Base-by-base conservation (phyloP, 140 eudicot genomes). In the Ambrosia hybrid region DNA sequence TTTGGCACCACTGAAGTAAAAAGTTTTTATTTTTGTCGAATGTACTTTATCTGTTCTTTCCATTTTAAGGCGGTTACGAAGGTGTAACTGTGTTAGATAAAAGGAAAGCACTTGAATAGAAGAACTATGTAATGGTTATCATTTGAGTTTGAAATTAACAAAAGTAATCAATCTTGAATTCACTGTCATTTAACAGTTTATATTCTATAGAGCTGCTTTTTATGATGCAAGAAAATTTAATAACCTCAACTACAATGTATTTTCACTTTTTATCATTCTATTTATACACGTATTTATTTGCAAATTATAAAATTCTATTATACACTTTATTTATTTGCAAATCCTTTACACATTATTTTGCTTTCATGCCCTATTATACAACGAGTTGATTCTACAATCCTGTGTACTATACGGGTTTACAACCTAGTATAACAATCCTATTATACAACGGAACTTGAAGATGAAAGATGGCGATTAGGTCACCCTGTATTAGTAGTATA, bases 1-100 rank as follows among this genome's bases (percentile, higher is more conserved):
- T 37, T 56, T 68, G 34, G 83, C 82, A 60, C 68, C 80, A 64
- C 52, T 51, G 61, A 41, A 79, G 59, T 73, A 72, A 16, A 70
- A 46, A 16, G 53, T 43, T 0, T 17, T 57, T 17, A 3, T n/a
- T 67, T 61, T 9, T 41, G 15, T 56, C 71, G 65, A 8, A 68
- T 68, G 53, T 71, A 75, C 51, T 55, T 61, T 9, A 48, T 48
- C 67, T 15, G 46, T 34, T 76, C 17, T 41, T 65, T 65, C 67
- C 8, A 5, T 38, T 52, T 14, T 39, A 55, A 30, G 6, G 26
- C 6, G 56, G 81, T 69, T 76, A 68, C 65, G 57, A 76, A 15
- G 49, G 81, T 69, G 81, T 73, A 70, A 57, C 71, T 14, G 15
- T 75, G 73, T 75, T 55, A 58, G 60, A 56, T 6, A 56, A n/a